phyloP scores from a whole-genome alignment of 495 filamentous ascomycete genomes.

The Schizothecium vesticola region DNA sequence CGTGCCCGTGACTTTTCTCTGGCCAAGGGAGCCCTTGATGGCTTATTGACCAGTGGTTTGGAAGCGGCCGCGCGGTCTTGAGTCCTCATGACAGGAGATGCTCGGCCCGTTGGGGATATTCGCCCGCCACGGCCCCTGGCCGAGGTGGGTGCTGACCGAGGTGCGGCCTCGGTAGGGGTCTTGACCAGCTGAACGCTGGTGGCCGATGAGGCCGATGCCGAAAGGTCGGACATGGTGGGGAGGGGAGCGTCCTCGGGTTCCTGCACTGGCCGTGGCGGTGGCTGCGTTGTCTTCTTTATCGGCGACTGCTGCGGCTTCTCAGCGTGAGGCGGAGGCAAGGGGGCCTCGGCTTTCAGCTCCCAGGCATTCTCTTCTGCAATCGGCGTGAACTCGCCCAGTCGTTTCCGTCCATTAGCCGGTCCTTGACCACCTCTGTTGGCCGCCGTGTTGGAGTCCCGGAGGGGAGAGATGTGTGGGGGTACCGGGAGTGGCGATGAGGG shows the following conservation, averaged over 20 bases:
- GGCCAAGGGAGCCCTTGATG: background rate
- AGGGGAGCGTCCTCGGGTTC: constrained; percentile 15
- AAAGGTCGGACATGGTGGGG: constrained; percentile 14
- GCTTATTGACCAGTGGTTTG: background rate
- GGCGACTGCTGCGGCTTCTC: constrained; percentile 22
- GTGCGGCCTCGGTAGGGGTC: constrained; percentile 4
- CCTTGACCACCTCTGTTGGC: constrained; percentile 34
- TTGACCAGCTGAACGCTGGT: constrained; percentile 19
- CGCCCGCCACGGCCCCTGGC: background rate
- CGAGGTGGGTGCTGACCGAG: background rate
- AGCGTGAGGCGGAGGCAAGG: constrained; percentile 28
- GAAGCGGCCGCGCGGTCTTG: background rate
- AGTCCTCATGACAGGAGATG: background rate
- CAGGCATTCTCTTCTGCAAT: constrained; percentile 43
- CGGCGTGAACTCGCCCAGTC: constrained; percentile 33
- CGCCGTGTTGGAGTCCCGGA: constrained; percentile 42
- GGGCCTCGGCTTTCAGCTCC: constrained; percentile 28
- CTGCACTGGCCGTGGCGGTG: constrained; percentile 16
- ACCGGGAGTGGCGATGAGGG: constrained; percentile 30
- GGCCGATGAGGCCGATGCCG: constrained; percentile 17
- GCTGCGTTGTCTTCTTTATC: constrained; percentile 23
- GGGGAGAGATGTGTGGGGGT: constrained; percentile 41
- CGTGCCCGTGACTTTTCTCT: background rate
- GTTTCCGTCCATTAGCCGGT: constrained; percentile 18
- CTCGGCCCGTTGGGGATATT: background rate